Percentiles rank a stretch among this genome's conserved stretches.
phyloP scores from a whole-genome alignment of 345 rosid genomes.

The Citrus australasica region DNA sequence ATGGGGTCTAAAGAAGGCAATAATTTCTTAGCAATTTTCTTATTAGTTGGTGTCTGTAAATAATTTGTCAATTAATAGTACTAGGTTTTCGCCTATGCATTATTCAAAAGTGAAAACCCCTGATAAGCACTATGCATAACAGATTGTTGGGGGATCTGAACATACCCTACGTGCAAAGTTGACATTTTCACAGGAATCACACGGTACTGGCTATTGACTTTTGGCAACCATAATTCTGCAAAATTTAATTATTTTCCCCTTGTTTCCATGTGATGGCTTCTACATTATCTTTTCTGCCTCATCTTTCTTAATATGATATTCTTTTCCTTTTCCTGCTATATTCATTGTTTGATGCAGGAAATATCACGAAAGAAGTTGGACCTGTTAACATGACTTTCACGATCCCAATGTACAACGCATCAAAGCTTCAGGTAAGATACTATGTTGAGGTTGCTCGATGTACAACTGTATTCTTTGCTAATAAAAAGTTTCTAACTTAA shows the following conservation, averaged over 20 bases:
- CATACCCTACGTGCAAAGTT: conserved; percentile 89
- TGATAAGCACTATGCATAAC: conserved; percentile 17
- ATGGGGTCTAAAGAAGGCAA: conserved; percentile 90
- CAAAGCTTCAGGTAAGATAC: conserved; percentile 78
- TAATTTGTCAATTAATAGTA: not conserved
- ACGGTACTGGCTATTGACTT: conserved; percentile 44
- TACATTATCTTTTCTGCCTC: not conserved
- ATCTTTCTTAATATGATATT: not conserved
- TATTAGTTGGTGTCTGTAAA: not conserved
- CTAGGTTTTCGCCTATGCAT: not conserved
- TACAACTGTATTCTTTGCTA: not conserved
- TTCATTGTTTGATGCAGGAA: conserved; percentile 49
- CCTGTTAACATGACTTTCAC: conserved; percentile 97
- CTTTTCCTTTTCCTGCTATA: not conserved
- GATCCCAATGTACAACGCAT: conserved; percentile 94
- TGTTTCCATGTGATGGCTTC: not conserved
- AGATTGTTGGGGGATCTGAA: conserved; percentile 94
- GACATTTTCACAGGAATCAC: conserved; percentile 89
- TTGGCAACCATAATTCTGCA: not conserved
- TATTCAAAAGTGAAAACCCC: conserved; percentile 1
- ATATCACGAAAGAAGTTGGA: conserved; percentile 92
- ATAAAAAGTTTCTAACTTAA: not conserved
- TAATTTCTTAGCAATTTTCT: conserved; percentile 8
- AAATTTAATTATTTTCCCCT: not conserved
- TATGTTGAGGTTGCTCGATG: not conserved